Percentiles rank a stretch among this genome's conserved stretches.
Evolutionary conservation across 345 rosid genomes (phyloP).

Genomic region (Heritiera fomes): DNA sequence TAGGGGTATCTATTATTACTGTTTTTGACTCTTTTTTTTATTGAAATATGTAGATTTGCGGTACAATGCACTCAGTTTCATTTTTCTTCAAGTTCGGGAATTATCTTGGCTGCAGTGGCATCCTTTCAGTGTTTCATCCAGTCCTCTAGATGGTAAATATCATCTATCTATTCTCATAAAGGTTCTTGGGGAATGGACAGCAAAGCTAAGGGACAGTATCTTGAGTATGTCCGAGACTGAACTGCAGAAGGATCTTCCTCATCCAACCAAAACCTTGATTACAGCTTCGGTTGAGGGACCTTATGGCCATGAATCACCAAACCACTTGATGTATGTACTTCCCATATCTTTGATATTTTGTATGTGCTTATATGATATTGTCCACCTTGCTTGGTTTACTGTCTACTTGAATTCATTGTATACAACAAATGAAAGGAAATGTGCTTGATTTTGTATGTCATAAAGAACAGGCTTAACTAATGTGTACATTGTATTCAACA

Average conservation of each 20-base stretch:
- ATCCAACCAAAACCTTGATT: conserved; percentile 33
- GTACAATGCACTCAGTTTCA: conserved; percentile 83
- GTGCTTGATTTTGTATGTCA: background rate
- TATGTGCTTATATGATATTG: background rate
- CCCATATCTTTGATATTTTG: background rate
- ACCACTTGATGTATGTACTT: conserved; percentile 65
- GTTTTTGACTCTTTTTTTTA: conserved; percentile 6
- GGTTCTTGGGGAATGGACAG: conserved; percentile 84
- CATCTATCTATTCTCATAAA: conserved; percentile 74
- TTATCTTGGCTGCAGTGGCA: conserved; percentile 98
- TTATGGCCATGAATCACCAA: conserved; percentile 78
- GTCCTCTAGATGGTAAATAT: conserved; percentile 74
- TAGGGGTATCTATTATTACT: background rate
- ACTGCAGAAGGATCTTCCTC: conserved; percentile 21
- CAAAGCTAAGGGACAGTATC: conserved; percentile 54
- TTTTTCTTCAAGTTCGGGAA: conserved; percentile 82
- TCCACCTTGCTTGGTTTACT: background rate
- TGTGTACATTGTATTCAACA: background rate
- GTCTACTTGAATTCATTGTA: background rate
- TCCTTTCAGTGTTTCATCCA: conserved; percentile 94
- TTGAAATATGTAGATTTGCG: conserved; percentile 44
- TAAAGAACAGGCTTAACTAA: no score
- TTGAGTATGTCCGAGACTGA: conserved; percentile 33
- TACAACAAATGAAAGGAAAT: background rate
- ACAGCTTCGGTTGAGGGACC: conserved; percentile 92